Evolutionary conservation across 2,329 filamentous ascomycete genomes (phyloP).

Genomic region (Colletotrichum agaves): DNA sequence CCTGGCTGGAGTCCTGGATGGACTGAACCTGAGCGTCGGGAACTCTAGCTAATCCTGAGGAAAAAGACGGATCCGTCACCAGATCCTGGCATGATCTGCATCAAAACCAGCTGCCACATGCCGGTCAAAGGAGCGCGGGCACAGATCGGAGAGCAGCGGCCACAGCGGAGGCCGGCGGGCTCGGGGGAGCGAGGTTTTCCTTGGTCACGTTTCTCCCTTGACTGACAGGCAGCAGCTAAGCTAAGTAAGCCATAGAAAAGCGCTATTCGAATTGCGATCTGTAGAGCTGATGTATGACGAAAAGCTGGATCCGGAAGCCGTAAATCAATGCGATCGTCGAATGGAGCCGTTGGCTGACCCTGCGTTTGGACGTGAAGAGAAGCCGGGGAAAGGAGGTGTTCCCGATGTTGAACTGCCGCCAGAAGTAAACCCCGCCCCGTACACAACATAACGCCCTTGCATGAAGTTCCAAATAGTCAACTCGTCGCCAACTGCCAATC

Average conservation of each 20-base stretch:
- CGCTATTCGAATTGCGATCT: background rate
- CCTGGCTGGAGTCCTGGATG: slow-evolving; percentile 14
- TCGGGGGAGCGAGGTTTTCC: background rate
- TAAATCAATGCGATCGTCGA: slow-evolving; percentile 1
- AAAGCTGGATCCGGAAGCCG: background rate
- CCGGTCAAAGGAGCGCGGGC: slow-evolving; percentile 29
- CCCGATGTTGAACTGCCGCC: background rate
- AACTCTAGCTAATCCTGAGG: slow-evolving; percentile 34
- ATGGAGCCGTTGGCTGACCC: background rate
- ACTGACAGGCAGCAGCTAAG: background rate
- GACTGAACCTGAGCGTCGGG: slow-evolving; percentile 36
- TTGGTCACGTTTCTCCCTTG: background rate
- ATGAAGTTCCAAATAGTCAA: background rate
- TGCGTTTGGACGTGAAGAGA: background rate
- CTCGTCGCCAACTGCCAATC: slow-evolving; percentile 10
- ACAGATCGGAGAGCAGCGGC: slow-evolving; percentile 30
- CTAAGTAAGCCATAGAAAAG: background rate
- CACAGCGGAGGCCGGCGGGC: slow-evolving; percentile 4
- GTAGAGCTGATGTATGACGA: slow-evolving; percentile 3
- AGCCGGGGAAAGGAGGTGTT: background rate
- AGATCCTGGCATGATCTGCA: slow-evolving; percentile 37
- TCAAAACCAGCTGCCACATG: slow-evolving; percentile 31
- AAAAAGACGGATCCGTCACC: slow-evolving; percentile 33
- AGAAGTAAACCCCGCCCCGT: background rate
- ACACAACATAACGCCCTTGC: too few relatives aligned